Base-by-base conservation (phyloP, 2,329 filamentous ascomycete species). In the Pyrenophora seminiperda region DNA sequence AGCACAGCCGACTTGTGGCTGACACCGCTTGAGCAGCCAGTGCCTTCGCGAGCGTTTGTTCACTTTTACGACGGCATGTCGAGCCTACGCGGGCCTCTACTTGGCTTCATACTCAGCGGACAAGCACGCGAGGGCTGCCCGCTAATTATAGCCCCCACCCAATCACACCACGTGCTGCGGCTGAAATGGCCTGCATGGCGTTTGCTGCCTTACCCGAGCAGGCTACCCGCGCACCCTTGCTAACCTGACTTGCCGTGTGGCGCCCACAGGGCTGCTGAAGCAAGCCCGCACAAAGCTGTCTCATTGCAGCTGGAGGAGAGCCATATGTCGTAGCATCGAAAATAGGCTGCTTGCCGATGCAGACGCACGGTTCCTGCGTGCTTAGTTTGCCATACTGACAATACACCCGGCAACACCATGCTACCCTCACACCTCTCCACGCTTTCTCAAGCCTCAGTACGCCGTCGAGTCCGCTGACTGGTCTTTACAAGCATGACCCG, bases 1-100 rank as follows among this genome's bases (percentile, higher is more conserved):
- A 66, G 66, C 69, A 71, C 67, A 73, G 70, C 69, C 68, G 58
- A 60, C 47, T 41, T 62, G 69, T 73, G 70, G 70, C 70, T 72
- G 67, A 67, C 62, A 58, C 53, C 47, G 56, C 49, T 52, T 45
- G 29, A 37, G 41, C 41, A 27, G 33, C 33, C 41, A 52, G 52
- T 53, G 56, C 53, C 58, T 50, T 50, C 50, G 51, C 50, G 50
- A 62, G 62, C 63, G 56, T 59, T 27, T 63, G 61, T 63, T 54
- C 62, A 52, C 47, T 18, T 54, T 18, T 34, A 41, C 37, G 37
- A 36, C 13, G 24, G 27, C 40, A 44, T 37, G 54, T 62, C 60
- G 57, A 59, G 59, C 53, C 59, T 57, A 61, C 56, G 54, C 56
- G 51, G 58, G 52, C 54, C 47, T 52, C 56, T 61, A 56, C 53